Conservation (phyloP, 345 rosid genomes). For the Fremontodendron californicum region DNA sequence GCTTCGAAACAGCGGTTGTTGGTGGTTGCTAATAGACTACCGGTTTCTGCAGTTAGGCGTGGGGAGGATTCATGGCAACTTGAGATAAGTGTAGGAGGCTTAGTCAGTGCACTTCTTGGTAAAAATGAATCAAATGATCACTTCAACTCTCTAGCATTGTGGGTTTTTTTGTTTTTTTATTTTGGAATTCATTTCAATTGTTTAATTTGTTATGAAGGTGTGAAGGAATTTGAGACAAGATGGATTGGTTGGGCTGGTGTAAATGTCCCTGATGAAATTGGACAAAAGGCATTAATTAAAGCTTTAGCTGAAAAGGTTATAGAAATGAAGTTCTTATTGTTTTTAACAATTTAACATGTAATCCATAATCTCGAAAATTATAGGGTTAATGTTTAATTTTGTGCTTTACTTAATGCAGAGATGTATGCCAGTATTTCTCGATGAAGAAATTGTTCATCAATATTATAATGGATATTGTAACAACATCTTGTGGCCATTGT, state of each 20-base stretch:
- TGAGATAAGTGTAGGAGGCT: conserved; percentile 52
- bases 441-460: conserved; percentile 50
- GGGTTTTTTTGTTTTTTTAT: not conserved
- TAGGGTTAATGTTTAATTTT: not conserved
- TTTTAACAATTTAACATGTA: conserved; percentile 5
- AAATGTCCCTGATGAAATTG: conserved; percentile 50
- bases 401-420: conserved; percentile 33
- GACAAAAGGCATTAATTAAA: conserved; percentile 40
- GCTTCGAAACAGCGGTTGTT: conserved; percentile 45
- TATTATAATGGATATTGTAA: conserved; percentile 61
- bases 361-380: not conserved
- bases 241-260: conserved; percentile 78
- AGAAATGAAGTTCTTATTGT: conserved; percentile 21
- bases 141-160: not conserved
- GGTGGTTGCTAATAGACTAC: conserved; percentile 60
- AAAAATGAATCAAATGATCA: not conserved
- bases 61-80: conserved; percentile 50
- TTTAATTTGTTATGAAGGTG: conserved; percentile 33
- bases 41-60: conserved; percentile 49
- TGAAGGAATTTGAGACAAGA: conserved; percentile 54
- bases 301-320: conserved; percentile 57
- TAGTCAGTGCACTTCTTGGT: conserved; percentile 60
- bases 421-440: conserved; percentile 62
- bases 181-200: not conserved
- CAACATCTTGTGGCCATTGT: conserved; percentile 60